A percentile compares a stretch with the other conserved stretches of the same genome.
phyloP scores from a whole-genome alignment of 441 rosid genomes.

The Melastoma candidum region DNA sequence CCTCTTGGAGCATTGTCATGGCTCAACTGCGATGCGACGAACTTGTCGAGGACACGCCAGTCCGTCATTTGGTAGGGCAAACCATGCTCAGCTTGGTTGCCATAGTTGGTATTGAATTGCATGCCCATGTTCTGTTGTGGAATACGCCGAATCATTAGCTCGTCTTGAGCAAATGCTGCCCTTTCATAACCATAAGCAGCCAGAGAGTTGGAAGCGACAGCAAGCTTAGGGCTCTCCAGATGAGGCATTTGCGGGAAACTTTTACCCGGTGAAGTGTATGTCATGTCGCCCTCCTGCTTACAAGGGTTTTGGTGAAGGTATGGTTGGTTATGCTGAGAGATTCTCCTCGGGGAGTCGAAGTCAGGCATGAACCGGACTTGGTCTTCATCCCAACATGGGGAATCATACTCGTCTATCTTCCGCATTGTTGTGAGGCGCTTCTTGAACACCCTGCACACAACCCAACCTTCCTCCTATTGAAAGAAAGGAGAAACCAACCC shows the following conservation, averaged over 20 bases:
- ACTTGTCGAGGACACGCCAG: conserved; percentile 28
- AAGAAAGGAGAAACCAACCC: not conserved
- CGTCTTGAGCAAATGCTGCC: conserved; percentile 1
- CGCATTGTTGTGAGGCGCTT: conserved; percentile 14
- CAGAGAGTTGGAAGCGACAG: no score
- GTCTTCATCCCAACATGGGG: conserved; percentile 18
- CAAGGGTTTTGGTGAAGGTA: conserved; percentile 6
- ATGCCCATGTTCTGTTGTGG: conserved; percentile 1
- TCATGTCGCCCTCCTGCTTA: conserved; percentile 2
- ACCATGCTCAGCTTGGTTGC: conserved; percentile 16
- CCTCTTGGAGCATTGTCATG: conserved; percentile 33
- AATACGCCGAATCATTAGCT: not conserved
- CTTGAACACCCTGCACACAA: conserved; percentile 21
- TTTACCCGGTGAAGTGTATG: not conserved
- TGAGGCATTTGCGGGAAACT: conserved; percentile 12
- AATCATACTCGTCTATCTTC: conserved; percentile 11
- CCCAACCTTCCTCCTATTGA: conserved; percentile 20
- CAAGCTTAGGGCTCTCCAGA: conserved; percentile 18
- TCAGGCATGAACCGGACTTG: conserved; percentile 15
- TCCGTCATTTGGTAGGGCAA: conserved; percentile 27
- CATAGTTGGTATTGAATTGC: not conserved
- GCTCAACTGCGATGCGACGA: conserved; percentile 14
- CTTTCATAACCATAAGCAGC: no score
- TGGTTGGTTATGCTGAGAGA: conserved; percentile 7
- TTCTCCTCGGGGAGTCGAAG: conserved; percentile 15